Conservation (phyloP, 1,284 basidiomycete species). For the Puccinia horiana region DNA sequence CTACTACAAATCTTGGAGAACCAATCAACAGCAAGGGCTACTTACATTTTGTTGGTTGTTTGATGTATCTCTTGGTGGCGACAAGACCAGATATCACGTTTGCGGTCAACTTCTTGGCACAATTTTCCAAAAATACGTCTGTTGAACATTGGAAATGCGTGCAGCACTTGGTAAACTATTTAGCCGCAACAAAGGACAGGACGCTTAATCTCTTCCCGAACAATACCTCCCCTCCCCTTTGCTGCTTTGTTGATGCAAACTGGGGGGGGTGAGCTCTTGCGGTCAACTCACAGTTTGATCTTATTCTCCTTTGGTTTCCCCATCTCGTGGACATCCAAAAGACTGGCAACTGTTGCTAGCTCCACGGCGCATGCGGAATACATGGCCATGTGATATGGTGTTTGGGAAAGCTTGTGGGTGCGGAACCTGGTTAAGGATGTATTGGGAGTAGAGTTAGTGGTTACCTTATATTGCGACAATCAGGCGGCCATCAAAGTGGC, state of each 20-base stretch:
- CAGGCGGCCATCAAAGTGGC: neutral
- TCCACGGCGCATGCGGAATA: conserved; percentile 23
- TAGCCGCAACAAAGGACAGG: neutral
- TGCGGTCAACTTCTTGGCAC: conserved; percentile 11
- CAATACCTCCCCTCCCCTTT: neutral
- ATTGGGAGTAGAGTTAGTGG: neutral
- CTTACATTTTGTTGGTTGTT: neutral
- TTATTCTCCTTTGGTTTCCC: neutral
- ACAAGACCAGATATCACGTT: neutral
- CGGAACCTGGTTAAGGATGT: neutral
- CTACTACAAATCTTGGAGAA: too few relatives aligned
- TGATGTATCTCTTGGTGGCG: neutral
- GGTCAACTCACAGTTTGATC: conserved; percentile 6
- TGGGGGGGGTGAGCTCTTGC: conserved; percentile 28
- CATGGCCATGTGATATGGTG: conserved; percentile 1
- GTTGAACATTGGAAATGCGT: neutral
- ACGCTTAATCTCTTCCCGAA: neutral
- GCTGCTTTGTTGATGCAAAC: conserved; percentile 21
- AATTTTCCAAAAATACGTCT: neutral
- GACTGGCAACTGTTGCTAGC: neutral
- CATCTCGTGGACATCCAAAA: neutral
- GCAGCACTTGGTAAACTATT: neutral
- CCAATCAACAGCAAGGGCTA: neutral
- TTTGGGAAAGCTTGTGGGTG: neutral
- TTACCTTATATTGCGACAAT: neutral